These are phyloP conservation scores for Aristolochia californica DNA, from an alignment of 164 flowering plant species.

Conservation along the genomic window DNA sequence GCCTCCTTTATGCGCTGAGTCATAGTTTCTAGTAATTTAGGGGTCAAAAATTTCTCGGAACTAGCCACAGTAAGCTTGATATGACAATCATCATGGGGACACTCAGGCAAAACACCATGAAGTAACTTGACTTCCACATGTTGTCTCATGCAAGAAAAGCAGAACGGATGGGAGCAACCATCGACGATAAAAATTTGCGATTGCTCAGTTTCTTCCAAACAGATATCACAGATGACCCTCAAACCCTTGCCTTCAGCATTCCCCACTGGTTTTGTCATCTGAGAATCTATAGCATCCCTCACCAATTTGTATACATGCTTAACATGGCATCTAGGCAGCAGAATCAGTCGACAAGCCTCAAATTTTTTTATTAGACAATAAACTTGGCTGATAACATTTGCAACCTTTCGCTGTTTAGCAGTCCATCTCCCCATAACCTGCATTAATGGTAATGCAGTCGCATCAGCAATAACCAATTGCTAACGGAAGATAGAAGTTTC, in stretches of 20 bases:
- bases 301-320: constrained; percentile 55
- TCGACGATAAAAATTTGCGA: constrained; percentile 44
- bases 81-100: constrained; percentile 70
- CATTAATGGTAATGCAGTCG: too few species aligned
- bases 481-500: too few species aligned
- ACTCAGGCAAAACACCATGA: constrained; percentile 45
- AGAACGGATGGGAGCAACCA: constrained; percentile 59
- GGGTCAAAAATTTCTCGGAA: constrained; percentile 45
- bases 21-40: constrained; percentile 46
- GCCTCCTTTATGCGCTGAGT: constrained; percentile 36
- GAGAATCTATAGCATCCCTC: constrained; percentile 63
- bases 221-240: constrained; percentile 56
- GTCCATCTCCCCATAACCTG: constrained; percentile 39
- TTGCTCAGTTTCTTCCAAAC: constrained; percentile 50
- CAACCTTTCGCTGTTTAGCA: constrained; percentile 33
- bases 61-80: constrained; percentile 44
- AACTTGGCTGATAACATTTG: constrained; percentile 28
- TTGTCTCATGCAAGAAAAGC: constrained; percentile 74
- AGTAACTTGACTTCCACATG: constrained; percentile 76
- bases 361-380: constrained; percentile 34
- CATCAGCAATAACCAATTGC: too few species aligned
- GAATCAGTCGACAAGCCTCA: constrained; percentile 14
- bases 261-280: constrained; percentile 21
- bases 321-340: constrained; percentile 36
- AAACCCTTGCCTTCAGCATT: constrained; percentile 9